These are phyloP conservation scores for Penicillium flavigenum DNA, from an alignment of 495 filamentous ascomycete species.

Conservation along the genomic window DNA sequence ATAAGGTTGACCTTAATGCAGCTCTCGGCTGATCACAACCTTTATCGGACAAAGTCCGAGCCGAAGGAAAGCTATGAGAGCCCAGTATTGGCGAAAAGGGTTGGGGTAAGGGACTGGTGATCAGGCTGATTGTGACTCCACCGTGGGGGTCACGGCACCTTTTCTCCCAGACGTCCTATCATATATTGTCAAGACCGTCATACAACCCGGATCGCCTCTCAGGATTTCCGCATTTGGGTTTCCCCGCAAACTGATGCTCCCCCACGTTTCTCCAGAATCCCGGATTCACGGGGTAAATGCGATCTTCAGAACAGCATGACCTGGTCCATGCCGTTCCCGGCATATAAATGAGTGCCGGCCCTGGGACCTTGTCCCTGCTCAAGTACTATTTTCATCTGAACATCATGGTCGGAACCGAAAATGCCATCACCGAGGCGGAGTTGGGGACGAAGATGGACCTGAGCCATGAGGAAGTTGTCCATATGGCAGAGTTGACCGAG, in stretches of 20 bases:
- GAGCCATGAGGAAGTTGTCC: conserved; percentile 44
- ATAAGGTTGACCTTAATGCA: too few species aligned
- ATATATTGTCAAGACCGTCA: neutral
- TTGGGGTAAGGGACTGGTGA: neutral
- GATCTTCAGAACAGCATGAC: neutral
- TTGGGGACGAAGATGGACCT: conserved; percentile 41
- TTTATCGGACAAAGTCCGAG: conserved; percentile 9
- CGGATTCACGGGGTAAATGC: conserved; percentile 8
- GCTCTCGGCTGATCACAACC: neutral
- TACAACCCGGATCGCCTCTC: neutral
- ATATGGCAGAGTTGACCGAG: conserved; percentile 39
- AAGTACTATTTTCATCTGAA: neutral
- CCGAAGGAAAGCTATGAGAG: neutral
- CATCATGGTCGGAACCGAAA: conserved; percentile 21
- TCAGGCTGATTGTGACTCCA: conserved; percentile 1
- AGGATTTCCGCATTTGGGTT: neutral
- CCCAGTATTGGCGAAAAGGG: neutral
- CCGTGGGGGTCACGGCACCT: neutral
- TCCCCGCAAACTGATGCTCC: conserved; percentile 12
- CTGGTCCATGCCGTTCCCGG: conserved; percentile 2
- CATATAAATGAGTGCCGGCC: conserved; percentile 7
- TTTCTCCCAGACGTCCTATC: neutral
- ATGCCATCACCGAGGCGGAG: conserved; percentile 38
- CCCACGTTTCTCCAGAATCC: conserved; percentile 14
- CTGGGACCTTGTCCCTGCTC: neutral